Percentiles rank a stretch among this genome's conserved stretches.
These are phyloP conservation scores for Aaosphaeria pasadenensis DNA, from an alignment of 2,329 filamentous ascomycete genomes.

Conservation along the genomic window DNA sequence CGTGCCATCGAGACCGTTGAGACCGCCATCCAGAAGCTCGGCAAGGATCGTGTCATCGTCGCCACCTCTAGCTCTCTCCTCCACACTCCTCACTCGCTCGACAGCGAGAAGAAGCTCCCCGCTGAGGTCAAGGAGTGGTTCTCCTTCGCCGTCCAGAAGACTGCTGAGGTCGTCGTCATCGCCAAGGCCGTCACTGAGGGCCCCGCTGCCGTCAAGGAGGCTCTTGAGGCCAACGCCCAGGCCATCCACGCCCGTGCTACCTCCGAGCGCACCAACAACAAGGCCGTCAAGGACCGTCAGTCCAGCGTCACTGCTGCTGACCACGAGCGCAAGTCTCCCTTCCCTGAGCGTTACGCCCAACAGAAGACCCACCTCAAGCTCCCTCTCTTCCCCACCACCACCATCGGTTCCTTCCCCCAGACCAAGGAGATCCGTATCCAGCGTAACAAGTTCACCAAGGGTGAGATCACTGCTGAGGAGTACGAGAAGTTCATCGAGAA, in stretches of 20 bases:
- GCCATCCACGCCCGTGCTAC: conserved; percentile 86
- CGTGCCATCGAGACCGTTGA: conserved; percentile 87
- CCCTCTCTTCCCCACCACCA: conserved; percentile 97
- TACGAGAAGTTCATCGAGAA: conserved; percentile 99
- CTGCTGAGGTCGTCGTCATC: conserved; percentile 82
- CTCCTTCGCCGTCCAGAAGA: conserved; percentile 96
- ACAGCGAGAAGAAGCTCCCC: conserved; percentile 97
- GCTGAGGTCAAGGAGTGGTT: conserved; percentile 96
- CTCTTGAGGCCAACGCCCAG: conserved; percentile 96
- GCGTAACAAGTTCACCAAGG: conserved; percentile 99
- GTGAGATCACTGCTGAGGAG: conserved; percentile 84
- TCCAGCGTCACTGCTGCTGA: conserved; percentile 76
- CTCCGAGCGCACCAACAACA: conserved; percentile 94
- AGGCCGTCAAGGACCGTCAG: conserved; percentile 95
- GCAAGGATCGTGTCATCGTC: conserved; percentile 95
- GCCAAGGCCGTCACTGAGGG: conserved; percentile 96
- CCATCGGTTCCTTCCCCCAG: conserved; percentile 99
- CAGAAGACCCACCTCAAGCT: conserved; percentile 93
- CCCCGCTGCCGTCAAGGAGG: conserved; percentile 76
- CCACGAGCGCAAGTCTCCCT: conserved; percentile 91
- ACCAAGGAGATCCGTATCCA: conserved; percentile 97
- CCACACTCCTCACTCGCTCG: conserved; percentile 96
- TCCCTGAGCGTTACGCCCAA: conserved; percentile 78
- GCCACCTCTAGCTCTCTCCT: conserved; percentile 97
- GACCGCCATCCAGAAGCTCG: conserved; percentile 88